Conservation (phyloP, 2,329 filamentous ascomycete species). For the Arthroderma sp. region DNA sequence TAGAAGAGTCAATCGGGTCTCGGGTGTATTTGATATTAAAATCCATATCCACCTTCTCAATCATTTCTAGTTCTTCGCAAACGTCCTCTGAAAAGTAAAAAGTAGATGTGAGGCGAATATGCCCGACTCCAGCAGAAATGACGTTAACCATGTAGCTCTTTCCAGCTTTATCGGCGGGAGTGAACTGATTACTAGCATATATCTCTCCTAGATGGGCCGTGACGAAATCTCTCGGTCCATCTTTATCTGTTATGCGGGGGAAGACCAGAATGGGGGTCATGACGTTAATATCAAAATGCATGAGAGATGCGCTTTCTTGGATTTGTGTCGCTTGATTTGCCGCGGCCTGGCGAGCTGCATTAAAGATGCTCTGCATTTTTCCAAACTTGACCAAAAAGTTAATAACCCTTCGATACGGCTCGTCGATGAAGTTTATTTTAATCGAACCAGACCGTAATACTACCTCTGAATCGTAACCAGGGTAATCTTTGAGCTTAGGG, state of each 20-base stretch:
- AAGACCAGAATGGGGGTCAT: constrained; percentile 96
- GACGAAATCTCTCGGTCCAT: constrained; percentile 63
- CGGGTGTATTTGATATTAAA: constrained; percentile 89
- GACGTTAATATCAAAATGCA: constrained; percentile 87
- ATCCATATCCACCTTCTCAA: constrained; percentile 88
- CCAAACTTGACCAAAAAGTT: constrained; percentile 98
- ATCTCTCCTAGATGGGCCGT: constrained; percentile 95
- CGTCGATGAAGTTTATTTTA: constrained; percentile 92
- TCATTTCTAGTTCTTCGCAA: constrained; percentile 83
- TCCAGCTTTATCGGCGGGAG: constrained; percentile 65
- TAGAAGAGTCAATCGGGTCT: constrained; percentile 61
- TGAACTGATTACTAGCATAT: constrained; percentile 88
- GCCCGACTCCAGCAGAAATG: constrained; percentile 78
- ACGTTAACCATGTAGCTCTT: constrained; percentile 67
- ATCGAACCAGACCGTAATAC: constrained; percentile 85
- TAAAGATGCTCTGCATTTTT: constrained; percentile 98
- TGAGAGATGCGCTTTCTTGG: constrained; percentile 76
- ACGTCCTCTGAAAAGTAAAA: constrained; percentile 64
- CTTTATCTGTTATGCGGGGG: constrained; percentile 61
- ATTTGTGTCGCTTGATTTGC: constrained; percentile 87
- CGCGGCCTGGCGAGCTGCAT: constrained; percentile 86
- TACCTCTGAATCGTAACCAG: constrained; percentile 87
- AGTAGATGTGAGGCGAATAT: constrained; percentile 79
- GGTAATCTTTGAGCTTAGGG: constrained; percentile 60
- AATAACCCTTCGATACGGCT: constrained; percentile 96